Conservation (phyloP, 768 basidiomycete species). For the Rhodotorula kratochvilovae region DNA sequence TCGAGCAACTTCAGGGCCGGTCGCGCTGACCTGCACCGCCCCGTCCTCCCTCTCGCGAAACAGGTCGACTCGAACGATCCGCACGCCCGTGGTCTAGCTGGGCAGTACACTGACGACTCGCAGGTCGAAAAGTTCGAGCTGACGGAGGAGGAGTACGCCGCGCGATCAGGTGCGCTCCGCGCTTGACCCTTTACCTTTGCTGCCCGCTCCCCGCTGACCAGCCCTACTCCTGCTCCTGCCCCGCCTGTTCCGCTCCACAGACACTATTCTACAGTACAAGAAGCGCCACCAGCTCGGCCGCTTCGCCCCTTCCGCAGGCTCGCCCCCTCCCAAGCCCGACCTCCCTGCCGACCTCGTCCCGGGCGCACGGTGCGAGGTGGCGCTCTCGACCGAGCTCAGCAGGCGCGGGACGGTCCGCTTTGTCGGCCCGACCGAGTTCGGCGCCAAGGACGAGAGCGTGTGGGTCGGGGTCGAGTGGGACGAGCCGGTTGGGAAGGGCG, state of each 20-base stretch:
- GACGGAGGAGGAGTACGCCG: slow-evolving; percentile 71
- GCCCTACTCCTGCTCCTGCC: not conserved
- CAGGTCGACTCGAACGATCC: slow-evolving; percentile 76
- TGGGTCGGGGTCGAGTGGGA: slow-evolving; percentile 96
- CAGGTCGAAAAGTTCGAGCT: slow-evolving; percentile 92
- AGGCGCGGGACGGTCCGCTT: slow-evolving; percentile 85
- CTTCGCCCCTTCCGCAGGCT: slow-evolving; percentile 55
- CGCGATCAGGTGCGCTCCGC: slow-evolving; percentile 61
- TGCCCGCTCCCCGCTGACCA: not conserved
- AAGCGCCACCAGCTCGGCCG: slow-evolving; percentile 80
- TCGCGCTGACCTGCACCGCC: not conserved
- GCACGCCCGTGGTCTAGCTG: slow-evolving; percentile 60
- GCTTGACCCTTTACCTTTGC: not conserved
- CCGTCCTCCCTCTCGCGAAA: not conserved
- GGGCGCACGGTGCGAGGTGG: slow-evolving; percentile 78
- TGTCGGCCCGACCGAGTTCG: slow-evolving; percentile 74
- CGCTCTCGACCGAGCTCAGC: slow-evolving; percentile 56
- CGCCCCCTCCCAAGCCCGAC: slow-evolving; percentile 40
- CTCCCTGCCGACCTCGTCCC: slow-evolving; percentile 43
- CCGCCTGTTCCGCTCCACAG: slow-evolving; percentile 50
- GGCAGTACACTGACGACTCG: slow-evolving; percentile 76
- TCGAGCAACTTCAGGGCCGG: not conserved
- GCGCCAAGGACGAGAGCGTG: slow-evolving; percentile 55
- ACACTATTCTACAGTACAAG: slow-evolving; percentile 84
- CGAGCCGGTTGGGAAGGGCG: slow-evolving; percentile 91